Conservation (phyloP, 345 rosid species). For the Limnanthes douglasii region DNA sequence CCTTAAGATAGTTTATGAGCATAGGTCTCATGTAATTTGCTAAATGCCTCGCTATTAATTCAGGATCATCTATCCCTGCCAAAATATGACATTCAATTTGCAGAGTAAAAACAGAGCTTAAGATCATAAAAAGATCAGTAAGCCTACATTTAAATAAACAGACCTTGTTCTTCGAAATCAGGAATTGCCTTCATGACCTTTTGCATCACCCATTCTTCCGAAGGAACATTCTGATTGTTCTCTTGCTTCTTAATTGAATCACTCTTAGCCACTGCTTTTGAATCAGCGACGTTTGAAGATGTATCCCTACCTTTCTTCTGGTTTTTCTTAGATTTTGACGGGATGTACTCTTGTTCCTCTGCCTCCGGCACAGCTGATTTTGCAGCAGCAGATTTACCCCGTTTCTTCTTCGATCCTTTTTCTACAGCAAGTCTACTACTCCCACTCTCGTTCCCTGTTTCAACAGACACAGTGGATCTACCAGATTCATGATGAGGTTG, state of each 20-base stretch:
- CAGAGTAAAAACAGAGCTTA: slow-evolving; percentile 1
- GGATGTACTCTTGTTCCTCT: slow-evolving; percentile 47
- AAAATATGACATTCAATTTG: slow-evolving; percentile 10
- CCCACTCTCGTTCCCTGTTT: slow-evolving; percentile 32
- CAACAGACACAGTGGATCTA: slow-evolving; percentile 28
- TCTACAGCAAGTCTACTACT: slow-evolving; percentile 24
- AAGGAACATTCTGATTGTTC: slow-evolving; percentile 37
- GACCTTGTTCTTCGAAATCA: slow-evolving; percentile 87
- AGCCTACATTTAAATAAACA: slow-evolving; percentile 1
- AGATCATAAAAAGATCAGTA: slow-evolving; percentile 2
- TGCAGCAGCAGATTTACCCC: slow-evolving; percentile 47
- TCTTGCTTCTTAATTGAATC: slow-evolving; percentile 41
- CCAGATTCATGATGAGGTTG: slow-evolving; percentile 27
- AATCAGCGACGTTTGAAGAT: slow-evolving; percentile 32
- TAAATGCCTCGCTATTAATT: slow-evolving; percentile 40
- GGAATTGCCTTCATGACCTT: slow-evolving; percentile 41
- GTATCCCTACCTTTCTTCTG: slow-evolving; percentile 72
- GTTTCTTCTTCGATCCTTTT: slow-evolving; percentile 74
- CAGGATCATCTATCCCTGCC: slow-evolving; percentile 52
- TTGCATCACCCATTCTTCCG: slow-evolving; percentile 69
- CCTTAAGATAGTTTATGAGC: slow-evolving; percentile 60
- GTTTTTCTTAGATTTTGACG: slow-evolving; percentile 70
- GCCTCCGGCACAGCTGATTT: slow-evolving; percentile 34
- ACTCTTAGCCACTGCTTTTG: slow-evolving; percentile 54
- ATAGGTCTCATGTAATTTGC: slow-evolving; percentile 65